phyloP scores from a whole-genome alignment of 2,329 filamentous ascomycete genomes.

The Elsinoe arachidis region DNA sequence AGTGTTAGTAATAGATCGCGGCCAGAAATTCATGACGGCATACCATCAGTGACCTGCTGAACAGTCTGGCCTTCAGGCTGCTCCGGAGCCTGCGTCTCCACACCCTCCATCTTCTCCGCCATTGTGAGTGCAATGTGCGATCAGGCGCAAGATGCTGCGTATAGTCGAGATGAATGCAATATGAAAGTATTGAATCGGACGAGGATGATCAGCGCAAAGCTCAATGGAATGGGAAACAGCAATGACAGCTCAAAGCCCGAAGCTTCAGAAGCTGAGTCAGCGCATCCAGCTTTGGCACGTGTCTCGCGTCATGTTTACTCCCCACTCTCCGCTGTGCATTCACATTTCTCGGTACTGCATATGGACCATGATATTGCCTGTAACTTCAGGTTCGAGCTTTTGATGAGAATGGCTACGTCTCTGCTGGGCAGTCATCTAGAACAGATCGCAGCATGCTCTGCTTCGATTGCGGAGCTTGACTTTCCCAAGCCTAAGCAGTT shows the following conservation, averaged over 20 bases:
- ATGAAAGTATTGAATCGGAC: too few relatives aligned
- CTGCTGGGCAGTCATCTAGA: slow-evolving; percentile 42
- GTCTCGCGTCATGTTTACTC: slow-evolving; percentile 7
- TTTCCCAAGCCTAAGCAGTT: slow-evolving; percentile 92
- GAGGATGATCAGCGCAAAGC: neutral
- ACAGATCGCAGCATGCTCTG: slow-evolving; percentile 41
- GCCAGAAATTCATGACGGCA: neutral
- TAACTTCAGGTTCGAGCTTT: neutral
- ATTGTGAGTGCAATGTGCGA: slow-evolving; percentile 23
- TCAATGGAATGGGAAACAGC: slow-evolving; percentile 11
- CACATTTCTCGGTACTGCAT: too few relatives aligned
- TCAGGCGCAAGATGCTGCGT: too few relatives aligned
- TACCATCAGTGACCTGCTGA: slow-evolving; percentile 15
- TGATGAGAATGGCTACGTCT: slow-evolving; percentile 15
- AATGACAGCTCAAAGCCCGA: neutral
- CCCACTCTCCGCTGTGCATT: neutral
- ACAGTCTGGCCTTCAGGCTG: slow-evolving; percentile 14
- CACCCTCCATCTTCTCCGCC: slow-evolving; percentile 45
- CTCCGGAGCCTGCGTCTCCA: slow-evolving; percentile 25
- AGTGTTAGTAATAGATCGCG: slow-evolving; percentile 12
- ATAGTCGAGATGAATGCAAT: too few relatives aligned
- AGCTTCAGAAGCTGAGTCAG: neutral
- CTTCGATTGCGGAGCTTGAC: slow-evolving; percentile 40
- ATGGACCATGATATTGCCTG: too few relatives aligned
- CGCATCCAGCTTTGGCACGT: slow-evolving; percentile 11